These are phyloP conservation scores for Coniosporium apollinis DNA, from an alignment of 495 filamentous ascomycete genomes.

Conservation along the genomic window DNA sequence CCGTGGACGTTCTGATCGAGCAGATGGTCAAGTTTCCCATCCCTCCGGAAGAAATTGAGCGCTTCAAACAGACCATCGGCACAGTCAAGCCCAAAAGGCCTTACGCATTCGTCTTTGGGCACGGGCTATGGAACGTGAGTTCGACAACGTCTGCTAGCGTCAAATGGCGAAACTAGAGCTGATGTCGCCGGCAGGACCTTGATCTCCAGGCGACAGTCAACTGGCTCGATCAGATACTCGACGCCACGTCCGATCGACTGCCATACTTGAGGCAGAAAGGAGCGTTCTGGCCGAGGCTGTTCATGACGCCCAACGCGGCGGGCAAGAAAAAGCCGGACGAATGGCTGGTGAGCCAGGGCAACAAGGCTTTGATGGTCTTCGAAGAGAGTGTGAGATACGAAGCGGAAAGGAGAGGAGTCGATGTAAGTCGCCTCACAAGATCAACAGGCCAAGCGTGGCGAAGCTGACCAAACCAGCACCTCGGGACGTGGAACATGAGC, in stretches of 20 bases:
- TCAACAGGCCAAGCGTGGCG: too few relatives aligned
- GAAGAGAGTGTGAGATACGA: conserved; percentile 29
- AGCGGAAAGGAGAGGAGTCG: conserved; percentile 25
- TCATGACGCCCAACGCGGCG: conserved; percentile 35
- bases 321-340: conserved; percentile 37
- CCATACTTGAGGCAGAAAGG: conserved; percentile 13
- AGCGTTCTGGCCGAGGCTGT: conserved; percentile 25
- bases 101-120: conserved; percentile 33
- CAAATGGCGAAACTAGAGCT: too few relatives aligned
- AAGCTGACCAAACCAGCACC: too few relatives aligned
- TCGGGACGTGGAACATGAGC: conserved; percentile 39
- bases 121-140: conserved; percentile 32
- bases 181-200: conserved; percentile 24
- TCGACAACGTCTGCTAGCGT: not conserved
- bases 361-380: conserved; percentile 33
- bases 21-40: conserved; percentile 33
- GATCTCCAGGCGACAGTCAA: conserved; percentile 28
- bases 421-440: too few relatives aligned
- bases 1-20: conserved; percentile 32
- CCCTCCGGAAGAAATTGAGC: conserved; percentile 25
- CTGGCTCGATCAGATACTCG: conserved; percentile 29
- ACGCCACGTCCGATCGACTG: conserved; percentile 12
- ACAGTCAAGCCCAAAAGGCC: conserved; percentile 21
- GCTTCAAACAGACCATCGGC: conserved; percentile 24
- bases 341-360: conserved; percentile 33